Conservation (phyloP, 2,329 filamentous ascomycete genomes). For the Cordyceps militaris region DNA sequence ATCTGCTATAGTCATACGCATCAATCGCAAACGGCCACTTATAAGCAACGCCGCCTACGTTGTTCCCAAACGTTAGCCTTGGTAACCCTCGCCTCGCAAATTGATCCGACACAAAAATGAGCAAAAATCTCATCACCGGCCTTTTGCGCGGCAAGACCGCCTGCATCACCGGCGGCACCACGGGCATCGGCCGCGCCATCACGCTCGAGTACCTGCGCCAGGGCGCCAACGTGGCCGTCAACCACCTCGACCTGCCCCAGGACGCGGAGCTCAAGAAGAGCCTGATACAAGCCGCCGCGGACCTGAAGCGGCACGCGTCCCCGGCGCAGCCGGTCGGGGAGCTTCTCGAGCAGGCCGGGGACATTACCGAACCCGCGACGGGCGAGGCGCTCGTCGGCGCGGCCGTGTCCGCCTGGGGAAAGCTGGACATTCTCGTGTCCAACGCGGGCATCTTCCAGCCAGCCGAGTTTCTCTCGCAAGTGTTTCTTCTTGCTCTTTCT, state of each 20-base stretch:
- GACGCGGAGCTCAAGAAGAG: not conserved
- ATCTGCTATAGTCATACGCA: too few species aligned
- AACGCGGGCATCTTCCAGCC: conserved; percentile 56
- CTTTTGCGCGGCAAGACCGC: conserved; percentile 69
- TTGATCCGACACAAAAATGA: not conserved
- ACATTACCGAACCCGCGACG: not conserved
- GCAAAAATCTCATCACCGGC: not conserved
- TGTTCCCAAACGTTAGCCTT: too few species aligned
- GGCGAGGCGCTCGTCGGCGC: conserved; percentile 36
- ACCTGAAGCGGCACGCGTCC: not conserved
- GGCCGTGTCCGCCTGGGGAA: conserved; percentile 46
- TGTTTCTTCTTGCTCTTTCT: too few species aligned
- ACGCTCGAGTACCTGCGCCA: conserved; percentile 70
- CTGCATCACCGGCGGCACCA: conserved; percentile 80
- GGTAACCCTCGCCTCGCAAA: too few species aligned
- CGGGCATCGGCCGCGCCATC: conserved; percentile 81
- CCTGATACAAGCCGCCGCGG: not conserved
- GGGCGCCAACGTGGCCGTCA: conserved; percentile 71
- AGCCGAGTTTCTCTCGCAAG: conserved; percentile 20
- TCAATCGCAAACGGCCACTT: too few species aligned
- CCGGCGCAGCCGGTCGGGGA: not conserved
- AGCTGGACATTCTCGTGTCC: conserved; percentile 42
- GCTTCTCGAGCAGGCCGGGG: not conserved
- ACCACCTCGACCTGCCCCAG: conserved; percentile 54
- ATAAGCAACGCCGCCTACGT: too few species aligned